Conservation (phyloP, 75 land plant genomes). For the Adiantum capillusveneris region DNA sequence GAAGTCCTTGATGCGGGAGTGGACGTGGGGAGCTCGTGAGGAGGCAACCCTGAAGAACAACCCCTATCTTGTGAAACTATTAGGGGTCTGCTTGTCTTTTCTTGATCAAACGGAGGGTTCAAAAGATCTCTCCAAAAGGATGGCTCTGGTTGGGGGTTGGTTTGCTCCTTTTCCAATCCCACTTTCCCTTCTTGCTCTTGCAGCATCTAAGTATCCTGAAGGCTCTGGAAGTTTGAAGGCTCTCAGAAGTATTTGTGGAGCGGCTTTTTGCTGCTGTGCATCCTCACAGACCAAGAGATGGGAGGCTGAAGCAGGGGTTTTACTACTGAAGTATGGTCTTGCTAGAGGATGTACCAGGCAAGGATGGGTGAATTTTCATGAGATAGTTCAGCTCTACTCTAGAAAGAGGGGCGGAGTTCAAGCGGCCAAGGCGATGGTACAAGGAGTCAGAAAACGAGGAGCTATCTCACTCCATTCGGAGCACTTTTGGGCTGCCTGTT, state of each 20-base stretch:
- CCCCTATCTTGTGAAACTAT: slow-evolving; percentile 60
- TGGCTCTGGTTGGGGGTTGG: slow-evolving; percentile 77
- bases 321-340: slow-evolving; percentile 59
- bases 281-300: slow-evolving; percentile 40
- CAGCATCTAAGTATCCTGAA: slow-evolving; percentile 47
- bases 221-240: slow-evolving; percentile 10
- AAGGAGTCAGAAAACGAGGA: slow-evolving; percentile 41
- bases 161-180: slow-evolving; percentile 73
- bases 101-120: slow-evolving; percentile 65
- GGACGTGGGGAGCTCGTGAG: slow-evolving; percentile 40
- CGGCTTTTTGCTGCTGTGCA: slow-evolving; percentile 33
- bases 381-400: slow-evolving; percentile 59
- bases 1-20: slow-evolving; percentile 36
- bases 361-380: slow-evolving; percentile 48
- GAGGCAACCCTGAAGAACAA: slow-evolving; percentile 38
- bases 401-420: slow-evolving; percentile 43
- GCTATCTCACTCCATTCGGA: slow-evolving; percentile 39
- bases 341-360: slow-evolving; percentile 50
- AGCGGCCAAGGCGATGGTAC: slow-evolving; percentile 57
- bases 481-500: slow-evolving; percentile 88
- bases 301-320: slow-evolving; percentile 63
- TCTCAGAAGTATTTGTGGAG: slow-evolving; percentile 31
- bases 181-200: slow-evolving; percentile 45
- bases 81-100: slow-evolving; percentile 81
- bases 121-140: slow-evolving; percentile 55